Percentiles rank a stretch among this genome's conserved stretches.
phyloP scores from a whole-genome alignment of 352 stramenopile genomes.

The Phytophthora pseudosyringae region DNA sequence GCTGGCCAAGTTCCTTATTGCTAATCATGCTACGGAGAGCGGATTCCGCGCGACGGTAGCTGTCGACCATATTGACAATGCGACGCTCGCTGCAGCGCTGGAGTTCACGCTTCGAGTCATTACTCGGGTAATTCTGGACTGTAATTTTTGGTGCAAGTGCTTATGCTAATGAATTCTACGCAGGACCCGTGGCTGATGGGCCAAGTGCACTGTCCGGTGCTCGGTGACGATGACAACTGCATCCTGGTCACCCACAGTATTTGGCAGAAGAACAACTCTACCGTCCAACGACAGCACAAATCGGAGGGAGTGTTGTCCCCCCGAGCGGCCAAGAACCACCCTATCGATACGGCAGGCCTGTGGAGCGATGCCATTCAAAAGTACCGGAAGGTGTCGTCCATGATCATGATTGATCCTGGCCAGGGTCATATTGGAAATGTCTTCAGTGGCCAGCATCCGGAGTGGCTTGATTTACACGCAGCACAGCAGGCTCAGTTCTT shows the following conservation, averaged over 20 bases:
- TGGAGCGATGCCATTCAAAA: slow-evolving; percentile 67
- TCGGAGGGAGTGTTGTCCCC: slow-evolving; percentile 26
- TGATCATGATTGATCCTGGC: slow-evolving; percentile 80
- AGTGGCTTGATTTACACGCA: slow-evolving; percentile 64
- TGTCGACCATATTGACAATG: slow-evolving; percentile 66
- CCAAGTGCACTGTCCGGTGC: slow-evolving; percentile 75
- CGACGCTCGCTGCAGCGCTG: slow-evolving; percentile 62
- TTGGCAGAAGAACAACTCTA: slow-evolving; percentile 61
- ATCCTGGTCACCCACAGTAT: slow-evolving; percentile 71
- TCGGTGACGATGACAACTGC: slow-evolving; percentile 65
- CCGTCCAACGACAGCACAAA: slow-evolving; percentile 9
- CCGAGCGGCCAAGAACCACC: slow-evolving; percentile 24
- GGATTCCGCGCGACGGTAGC: slow-evolving; percentile 61
- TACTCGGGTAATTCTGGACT: slow-evolving; percentile 46
- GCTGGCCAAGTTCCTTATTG: slow-evolving; percentile 68
- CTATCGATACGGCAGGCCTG: slow-evolving; percentile 36
- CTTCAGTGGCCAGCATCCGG: slow-evolving; percentile 73
- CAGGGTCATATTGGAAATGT: slow-evolving; percentile 79
- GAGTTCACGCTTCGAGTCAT: slow-evolving; percentile 73
- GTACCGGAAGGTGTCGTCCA: slow-evolving; percentile 73
- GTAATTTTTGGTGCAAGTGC: background rate
- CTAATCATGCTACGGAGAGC: slow-evolving; percentile 68
- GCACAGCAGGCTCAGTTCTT: slow-evolving; percentile 77
- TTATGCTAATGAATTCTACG: slow-evolving; percentile 9
- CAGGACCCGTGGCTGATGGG: slow-evolving; percentile 77